A percentile compares a stretch with the other conserved stretches of the same genome.
Conservation (phyloP, 2,329 filamentous ascomycete species). For the Orbilia oligospora region DNA sequence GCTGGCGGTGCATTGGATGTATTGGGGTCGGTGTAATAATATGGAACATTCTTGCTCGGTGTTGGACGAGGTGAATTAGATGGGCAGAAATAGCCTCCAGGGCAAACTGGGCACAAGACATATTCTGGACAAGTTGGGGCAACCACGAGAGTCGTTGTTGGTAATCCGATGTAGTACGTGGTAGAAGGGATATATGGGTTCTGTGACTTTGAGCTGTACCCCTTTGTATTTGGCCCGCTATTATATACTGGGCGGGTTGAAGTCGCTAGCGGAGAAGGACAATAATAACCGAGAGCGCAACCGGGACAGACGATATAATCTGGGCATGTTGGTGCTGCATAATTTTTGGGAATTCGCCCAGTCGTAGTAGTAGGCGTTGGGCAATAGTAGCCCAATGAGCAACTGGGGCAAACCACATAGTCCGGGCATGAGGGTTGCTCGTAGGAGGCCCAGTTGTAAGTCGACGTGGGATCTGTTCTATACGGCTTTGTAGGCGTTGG, state of each 20-base stretch:
- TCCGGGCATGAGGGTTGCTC: slow-evolving; percentile 49
- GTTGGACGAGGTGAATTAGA: slow-evolving; percentile 15
- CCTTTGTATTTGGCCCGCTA: not conserved
- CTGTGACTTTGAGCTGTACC: not conserved
- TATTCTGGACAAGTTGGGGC: slow-evolving; percentile 54
- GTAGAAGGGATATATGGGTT: slow-evolving; percentile 39
- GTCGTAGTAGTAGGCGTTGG: slow-evolving; percentile 9
- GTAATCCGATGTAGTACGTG: slow-evolving; percentile 48
- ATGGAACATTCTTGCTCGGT: not conserved
- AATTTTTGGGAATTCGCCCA: not conserved
- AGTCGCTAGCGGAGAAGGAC: slow-evolving; percentile 12
- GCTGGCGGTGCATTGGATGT: slow-evolving; percentile 13
- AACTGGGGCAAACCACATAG: slow-evolving; percentile 53
- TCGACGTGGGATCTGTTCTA: not conserved
- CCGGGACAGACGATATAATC: slow-evolving; percentile 42
- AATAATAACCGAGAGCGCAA: slow-evolving; percentile 46
- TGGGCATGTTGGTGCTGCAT: slow-evolving; percentile 32
- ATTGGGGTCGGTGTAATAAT: slow-evolving; percentile 23
- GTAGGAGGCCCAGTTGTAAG: slow-evolving; percentile 47
- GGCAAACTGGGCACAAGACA: slow-evolving; percentile 51
- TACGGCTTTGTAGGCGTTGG: not conserved
- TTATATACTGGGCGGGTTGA: slow-evolving; percentile 23
- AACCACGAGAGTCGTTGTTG: slow-evolving; percentile 45
- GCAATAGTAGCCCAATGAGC: slow-evolving; percentile 42
- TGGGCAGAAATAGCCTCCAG: slow-evolving; percentile 45